These are phyloP conservation scores for Arthrobotrys megalospora DNA, from an alignment of 2,329 filamentous ascomycete species.

Conservation along the genomic window DNA sequence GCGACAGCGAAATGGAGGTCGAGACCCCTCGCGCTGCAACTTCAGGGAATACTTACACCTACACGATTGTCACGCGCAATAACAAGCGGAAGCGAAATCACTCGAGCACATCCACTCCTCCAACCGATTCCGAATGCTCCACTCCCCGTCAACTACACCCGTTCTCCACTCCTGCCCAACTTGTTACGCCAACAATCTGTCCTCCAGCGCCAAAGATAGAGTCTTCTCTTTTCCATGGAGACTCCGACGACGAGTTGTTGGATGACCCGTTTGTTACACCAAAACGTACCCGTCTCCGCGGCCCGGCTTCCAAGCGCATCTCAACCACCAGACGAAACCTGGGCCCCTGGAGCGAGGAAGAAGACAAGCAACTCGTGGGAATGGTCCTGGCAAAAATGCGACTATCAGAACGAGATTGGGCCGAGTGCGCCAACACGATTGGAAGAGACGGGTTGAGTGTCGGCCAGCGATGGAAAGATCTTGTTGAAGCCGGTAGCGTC, in stretches of 20 bases:
- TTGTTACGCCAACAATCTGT: constrained; percentile 42
- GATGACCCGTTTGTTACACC: constrained; percentile 60
- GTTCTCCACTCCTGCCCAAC: constrained; percentile 44
- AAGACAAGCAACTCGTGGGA: constrained; percentile 78
- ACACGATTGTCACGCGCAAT: constrained; percentile 59
- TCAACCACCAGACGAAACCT: constrained; percentile 48
- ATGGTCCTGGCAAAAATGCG: constrained; percentile 78
- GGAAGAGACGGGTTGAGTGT: constrained; percentile 74
- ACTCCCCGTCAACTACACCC: constrained; percentile 45
- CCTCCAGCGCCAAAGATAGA: constrained; percentile 55
- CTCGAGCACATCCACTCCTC: constrained; percentile 14
- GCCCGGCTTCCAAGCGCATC: constrained; percentile 52
- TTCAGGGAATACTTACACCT: constrained; percentile 52
- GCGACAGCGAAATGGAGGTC: constrained; percentile 44
- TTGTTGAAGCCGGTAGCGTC: constrained; percentile 69
- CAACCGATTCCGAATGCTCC: constrained; percentile 17
- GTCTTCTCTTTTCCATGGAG: constrained; percentile 50
- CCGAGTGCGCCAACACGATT: constrained; percentile 76
- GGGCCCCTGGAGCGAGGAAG: constrained; percentile 74
- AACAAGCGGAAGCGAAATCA: constrained; percentile 56
- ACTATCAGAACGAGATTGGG: constrained; percentile 77
- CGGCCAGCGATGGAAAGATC: constrained; percentile 75
- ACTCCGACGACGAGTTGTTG: constrained; percentile 53
- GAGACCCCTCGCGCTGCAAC: constrained; percentile 40
- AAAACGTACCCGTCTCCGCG: constrained; percentile 55